Conservation (phyloP, 2,329 filamentous ascomycete species). For the Aureobasidium zeae region DNA sequence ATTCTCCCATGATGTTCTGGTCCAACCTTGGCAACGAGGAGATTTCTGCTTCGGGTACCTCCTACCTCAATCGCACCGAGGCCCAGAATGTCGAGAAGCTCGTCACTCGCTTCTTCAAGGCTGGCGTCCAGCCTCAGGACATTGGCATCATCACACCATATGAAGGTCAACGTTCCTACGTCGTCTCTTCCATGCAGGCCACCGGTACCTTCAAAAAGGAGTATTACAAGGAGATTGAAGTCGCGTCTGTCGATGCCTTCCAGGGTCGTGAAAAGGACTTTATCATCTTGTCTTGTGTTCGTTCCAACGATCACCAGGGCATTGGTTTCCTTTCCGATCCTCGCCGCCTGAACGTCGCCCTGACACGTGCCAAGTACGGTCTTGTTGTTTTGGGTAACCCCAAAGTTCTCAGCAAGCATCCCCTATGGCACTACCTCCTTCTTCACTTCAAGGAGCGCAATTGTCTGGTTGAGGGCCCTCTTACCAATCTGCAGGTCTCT, state of each 20-base stretch:
- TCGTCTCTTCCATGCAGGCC: constrained; percentile 98
- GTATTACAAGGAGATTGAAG: constrained; percentile 95
- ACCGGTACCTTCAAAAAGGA: constrained; percentile 97
- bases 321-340: constrained; percentile 98
- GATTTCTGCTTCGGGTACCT: constrained; percentile 94
- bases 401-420: constrained; percentile 94
- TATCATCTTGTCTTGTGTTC: constrained; percentile 93
- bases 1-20: constrained; percentile 99
- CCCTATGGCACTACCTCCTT: constrained; percentile 90
- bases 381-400: constrained; percentile 95
- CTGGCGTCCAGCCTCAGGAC: constrained; percentile 82
- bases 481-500: constrained; percentile 92
- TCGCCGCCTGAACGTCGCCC: constrained; percentile 89
- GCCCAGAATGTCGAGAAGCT: constrained; percentile 98
- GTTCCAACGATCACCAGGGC: constrained; percentile 97
- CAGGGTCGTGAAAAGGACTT: constrained; percentile 99
- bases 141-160: constrained; percentile 99
- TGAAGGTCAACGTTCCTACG: constrained; percentile 94
- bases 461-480: constrained; percentile 87
- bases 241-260: constrained; percentile 96
- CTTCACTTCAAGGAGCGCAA: constrained; percentile 96
- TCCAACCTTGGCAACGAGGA: constrained; percentile 96
- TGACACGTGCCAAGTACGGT: constrained; percentile 94
- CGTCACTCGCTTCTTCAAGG: constrained; percentile 97
- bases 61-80: constrained; percentile 95